Evolutionary conservation across 495 filamentous ascomycete genomes (phyloP), one percentile per base, ranked within the genome.

Genomic region (Cetradonia linearis): DNA sequence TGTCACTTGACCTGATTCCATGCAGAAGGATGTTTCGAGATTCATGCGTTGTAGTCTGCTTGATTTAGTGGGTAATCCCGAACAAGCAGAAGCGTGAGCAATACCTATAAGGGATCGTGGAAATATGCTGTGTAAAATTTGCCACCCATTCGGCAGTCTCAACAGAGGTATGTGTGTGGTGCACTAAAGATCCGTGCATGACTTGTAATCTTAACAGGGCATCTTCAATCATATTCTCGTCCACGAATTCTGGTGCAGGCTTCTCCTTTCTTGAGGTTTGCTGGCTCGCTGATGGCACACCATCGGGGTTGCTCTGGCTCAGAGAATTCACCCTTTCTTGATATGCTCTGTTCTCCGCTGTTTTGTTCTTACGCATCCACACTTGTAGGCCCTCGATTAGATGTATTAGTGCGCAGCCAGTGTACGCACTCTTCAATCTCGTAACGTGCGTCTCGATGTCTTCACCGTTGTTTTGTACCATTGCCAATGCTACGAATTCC

Each of bases 1-100:
- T 54, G 84, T 86, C 37, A 93, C 87, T 68, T 93, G 89, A 0
- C 89, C 89, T 0, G 74, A 72, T 42, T 90, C 89, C 83, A 92
- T 90, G 71, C 89, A 92, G 73, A 93, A 93, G 3, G 81, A 78
- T 8, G 85, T 82, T 9, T 73, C 67, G 36, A 80, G 76, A 37
- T 77, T 73, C 71, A 78, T 76, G 23, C 72, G 72, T 61, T 80
- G 71, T 7, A 67, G 71, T 14, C 78, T 66, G 52, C 30, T 11
- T 31, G 34, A 0, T 38, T 48, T 16, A 2, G 28, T 52, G 42
- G 23, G 16, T 27, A 5, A 23, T 14, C 38, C 3, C 14, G 16
- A 44, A 33, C 4, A 4, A 8, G 33, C 28, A 18, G 16, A n/a
- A 16, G 28, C 25, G 28, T 20, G 30, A 18, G 20, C 33, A 16